A percentile compares a stretch with the other conserved stretches of the same genome.
Conservation (phyloP, 1,139 yeast species). For the Hyphopichia khmerensis region DNA sequence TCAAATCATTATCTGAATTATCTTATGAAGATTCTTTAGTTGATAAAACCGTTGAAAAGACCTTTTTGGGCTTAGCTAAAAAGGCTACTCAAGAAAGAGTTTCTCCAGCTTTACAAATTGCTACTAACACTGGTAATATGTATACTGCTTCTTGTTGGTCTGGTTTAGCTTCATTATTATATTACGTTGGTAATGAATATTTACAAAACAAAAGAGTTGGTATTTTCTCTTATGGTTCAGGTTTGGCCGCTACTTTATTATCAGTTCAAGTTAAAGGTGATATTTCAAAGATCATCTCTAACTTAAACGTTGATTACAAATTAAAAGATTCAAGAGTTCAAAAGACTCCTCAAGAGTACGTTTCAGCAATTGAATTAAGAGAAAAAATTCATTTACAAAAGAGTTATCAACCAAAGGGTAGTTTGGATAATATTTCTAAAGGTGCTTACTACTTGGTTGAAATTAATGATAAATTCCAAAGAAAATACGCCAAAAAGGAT, state of each 20-base stretch:
- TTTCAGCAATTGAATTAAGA: conserved; percentile 78
- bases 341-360: conserved; percentile 77
- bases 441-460: conserved; percentile 86
- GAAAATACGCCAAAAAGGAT: conserved; percentile 68
- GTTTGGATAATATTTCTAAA: conserved; percentile 62
- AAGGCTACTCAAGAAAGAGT: conserved; percentile 68
- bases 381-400: conserved; percentile 87
- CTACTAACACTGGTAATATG: conserved; percentile 98
- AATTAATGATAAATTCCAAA: conserved; percentile 86
- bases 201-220: conserved; percentile 86
- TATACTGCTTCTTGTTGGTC: conserved; percentile 95
- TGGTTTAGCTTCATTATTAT: conserved; percentile 77
- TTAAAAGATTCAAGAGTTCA: conserved; percentile 62
- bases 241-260: conserved; percentile 89
- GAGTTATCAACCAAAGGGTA: conserved; percentile 74
- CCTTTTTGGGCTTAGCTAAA: conserved; percentile 79
- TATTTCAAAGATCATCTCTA: conserved; percentile 62
- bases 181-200: conserved; percentile 68
- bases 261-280: conserved; percentile 83
- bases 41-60: conserved; percentile 82
- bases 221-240: conserved; percentile 96
- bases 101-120: conserved; percentile 76
- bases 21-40: conserved; percentile 77
- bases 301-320: conserved; percentile 67
- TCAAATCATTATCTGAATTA: conserved; percentile 50